A percentile compares a stretch with the other conserved stretches of the same genome.
Conservation (phyloP, 164 flowering plant genomes). For the Platanus orientalis region DNA sequence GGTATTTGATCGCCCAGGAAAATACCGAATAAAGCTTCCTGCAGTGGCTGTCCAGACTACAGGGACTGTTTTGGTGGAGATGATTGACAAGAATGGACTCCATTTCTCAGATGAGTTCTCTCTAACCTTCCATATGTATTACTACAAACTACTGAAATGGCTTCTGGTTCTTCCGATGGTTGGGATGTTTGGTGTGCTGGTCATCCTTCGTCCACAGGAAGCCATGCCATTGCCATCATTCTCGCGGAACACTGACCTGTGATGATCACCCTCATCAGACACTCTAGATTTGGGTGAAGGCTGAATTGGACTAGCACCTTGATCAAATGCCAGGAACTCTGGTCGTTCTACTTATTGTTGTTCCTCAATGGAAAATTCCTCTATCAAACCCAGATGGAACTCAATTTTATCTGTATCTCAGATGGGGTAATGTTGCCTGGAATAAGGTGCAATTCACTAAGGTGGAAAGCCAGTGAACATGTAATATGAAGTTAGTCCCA, state of each 20-base stretch:
- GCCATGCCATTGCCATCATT: slow-evolving; percentile 91
- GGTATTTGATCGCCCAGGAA: slow-evolving; percentile 58
- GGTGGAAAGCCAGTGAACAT: too few species aligned
- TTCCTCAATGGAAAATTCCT: too few species aligned
- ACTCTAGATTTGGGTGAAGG: too few species aligned
- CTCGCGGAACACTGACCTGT: slow-evolving; percentile 81
- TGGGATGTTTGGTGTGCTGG: slow-evolving; percentile 90
- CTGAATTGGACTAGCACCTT: too few species aligned
- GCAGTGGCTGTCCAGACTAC: slow-evolving; percentile 87
- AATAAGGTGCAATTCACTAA: too few species aligned
- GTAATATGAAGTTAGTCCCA: too few species aligned
- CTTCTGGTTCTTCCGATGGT: slow-evolving; percentile 96
- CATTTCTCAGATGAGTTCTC: slow-evolving; percentile 93
- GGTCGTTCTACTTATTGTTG: too few species aligned
- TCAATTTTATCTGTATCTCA: too few species aligned
- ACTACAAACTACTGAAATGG: slow-evolving; percentile 92
- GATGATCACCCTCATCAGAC: slow-evolving; percentile 12
- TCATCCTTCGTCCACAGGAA: slow-evolving; percentile 92
- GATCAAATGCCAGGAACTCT: too few species aligned
- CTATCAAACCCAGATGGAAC: too few species aligned
- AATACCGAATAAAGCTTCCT: slow-evolving; percentile 69
- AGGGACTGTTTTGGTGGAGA: slow-evolving; percentile 91
- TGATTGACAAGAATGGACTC: slow-evolving; percentile 86
- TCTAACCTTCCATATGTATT: slow-evolving; percentile 94
- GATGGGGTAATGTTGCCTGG: too few species aligned